Evolutionary conservation across 331 rosid species (phyloP), one percentile per base, ranked within the genome.

Genomic region (Erythrophleum ivorense): DNA sequence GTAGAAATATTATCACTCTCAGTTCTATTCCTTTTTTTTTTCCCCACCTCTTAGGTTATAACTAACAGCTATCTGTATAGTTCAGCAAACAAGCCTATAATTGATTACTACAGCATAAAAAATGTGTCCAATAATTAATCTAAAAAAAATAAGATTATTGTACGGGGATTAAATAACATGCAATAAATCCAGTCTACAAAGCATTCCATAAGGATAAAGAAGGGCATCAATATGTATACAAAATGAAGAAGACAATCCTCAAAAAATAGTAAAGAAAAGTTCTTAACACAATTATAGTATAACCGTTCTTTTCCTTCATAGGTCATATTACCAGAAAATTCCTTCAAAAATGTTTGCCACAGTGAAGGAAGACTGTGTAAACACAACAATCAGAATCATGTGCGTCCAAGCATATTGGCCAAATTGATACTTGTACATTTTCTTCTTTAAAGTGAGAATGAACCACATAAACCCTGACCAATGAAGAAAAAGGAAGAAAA

Each of bases 401-500:
- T 95, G 98, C n/a, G 99, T 95, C 99, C 99, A 95, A 75, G 99
- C 98, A 89, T 90, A 95, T 93, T 95, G 99, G 87, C 99, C 92
- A 93, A 95, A 95, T 84, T 95, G 99, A 90, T 95, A 95, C 89
- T 95, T 95, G 86, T 93, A 93, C 99, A 93, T 95, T 92, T 89
- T 95, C 94, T 93, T 95, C 91, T 95, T 95, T 80, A 95, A 78
- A 31, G 99, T 90, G 79, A 95, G 89, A 86, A 95, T 95, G 91
- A 95, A 95, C 99, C 98, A 95, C 93, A 95, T 94, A 86, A 95
- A 95, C 81, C 99, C 99, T 95, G 92, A 41, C 73, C 86, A 82
- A 76, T 75, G 76, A 75, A 83, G 52, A 72, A 49, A 81, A 73
- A 29, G 71, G 66, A 59, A 69, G 73, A 68, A 60, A 82, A 50